A percentile compares a stretch with the other conserved stretches of the same genome.
Conservation (phyloP, 257 asterid species). For the Solanum tarijense region DNA sequence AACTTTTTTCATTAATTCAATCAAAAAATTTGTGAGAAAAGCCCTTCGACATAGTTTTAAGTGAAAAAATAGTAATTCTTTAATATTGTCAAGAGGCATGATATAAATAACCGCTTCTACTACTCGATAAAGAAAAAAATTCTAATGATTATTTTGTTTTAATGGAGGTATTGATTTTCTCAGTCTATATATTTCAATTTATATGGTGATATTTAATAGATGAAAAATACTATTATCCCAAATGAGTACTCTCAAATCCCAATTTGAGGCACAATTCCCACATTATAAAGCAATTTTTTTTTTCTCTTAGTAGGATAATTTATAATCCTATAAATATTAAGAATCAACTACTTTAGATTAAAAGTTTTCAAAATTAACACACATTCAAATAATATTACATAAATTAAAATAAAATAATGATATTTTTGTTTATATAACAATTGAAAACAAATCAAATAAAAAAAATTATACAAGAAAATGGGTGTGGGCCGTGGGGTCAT, state of each 20-base stretch:
- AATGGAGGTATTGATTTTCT: neutral
- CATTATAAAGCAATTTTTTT: neutral
- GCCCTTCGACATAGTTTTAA: too few species aligned
- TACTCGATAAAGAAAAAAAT: too few species aligned
- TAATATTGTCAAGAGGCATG: neutral
- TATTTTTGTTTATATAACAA: neutral
- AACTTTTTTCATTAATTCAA: neutral
- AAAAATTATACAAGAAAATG: slow-evolving; percentile 1
- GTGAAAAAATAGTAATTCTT: neutral
- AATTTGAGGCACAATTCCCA: neutral
- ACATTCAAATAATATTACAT: neutral
- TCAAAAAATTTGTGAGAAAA: neutral
- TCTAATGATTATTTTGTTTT: too few species aligned
- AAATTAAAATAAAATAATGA: neutral
- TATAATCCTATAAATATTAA: too few species aligned
- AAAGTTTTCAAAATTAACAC: too few species aligned
- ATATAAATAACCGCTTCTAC: too few species aligned
- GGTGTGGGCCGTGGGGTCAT: slow-evolving; percentile 24
- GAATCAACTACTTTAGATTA: too few species aligned
- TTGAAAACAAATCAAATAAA: neutral
- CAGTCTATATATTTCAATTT: neutral
- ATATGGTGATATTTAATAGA: neutral
- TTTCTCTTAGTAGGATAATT: too few species aligned
- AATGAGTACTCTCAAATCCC: neutral
- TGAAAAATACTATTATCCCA: neutral